phyloP scores from a whole-genome alignment of 352 stramenopile species.

The Pythium chondricola region DNA sequence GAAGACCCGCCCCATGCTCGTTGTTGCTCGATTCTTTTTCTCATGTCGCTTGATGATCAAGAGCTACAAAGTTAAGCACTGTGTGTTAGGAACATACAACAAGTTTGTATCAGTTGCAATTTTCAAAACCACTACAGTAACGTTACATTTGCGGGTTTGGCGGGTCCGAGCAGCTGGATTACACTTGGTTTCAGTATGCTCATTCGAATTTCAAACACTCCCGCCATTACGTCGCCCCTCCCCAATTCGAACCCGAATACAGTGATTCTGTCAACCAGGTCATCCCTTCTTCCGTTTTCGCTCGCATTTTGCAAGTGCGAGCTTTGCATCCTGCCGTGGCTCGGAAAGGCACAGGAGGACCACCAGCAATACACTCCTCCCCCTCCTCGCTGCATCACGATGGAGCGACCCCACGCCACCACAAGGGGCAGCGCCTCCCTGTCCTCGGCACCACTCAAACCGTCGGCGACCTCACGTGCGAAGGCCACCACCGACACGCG shows the following conservation, averaged over 20 bases:
- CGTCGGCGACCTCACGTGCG: not conserved
- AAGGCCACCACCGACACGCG: slow-evolving; percentile 24
- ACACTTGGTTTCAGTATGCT: slow-evolving; percentile 32
- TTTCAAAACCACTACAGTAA: not conserved
- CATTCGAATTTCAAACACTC: slow-evolving; percentile 31
- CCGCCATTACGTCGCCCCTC: slow-evolving; percentile 18
- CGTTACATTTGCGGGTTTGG: not conserved
- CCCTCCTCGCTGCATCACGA: not conserved
- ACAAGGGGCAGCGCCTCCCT: not conserved
- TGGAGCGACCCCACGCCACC: slow-evolving; percentile 1
- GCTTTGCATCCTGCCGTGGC: slow-evolving; percentile 2
- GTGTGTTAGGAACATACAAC: not conserved
- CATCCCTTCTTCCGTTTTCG: slow-evolving; percentile 25
- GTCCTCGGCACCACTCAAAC: not conserved
- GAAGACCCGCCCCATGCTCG: slow-evolving; percentile 69
- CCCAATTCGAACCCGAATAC: not conserved
- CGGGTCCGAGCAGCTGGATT: slow-evolving; percentile 2
- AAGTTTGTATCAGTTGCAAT: not conserved
- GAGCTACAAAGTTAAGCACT: not conserved
- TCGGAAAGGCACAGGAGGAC: slow-evolving; percentile 1
- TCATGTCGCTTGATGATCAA: slow-evolving; percentile 21
- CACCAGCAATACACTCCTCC: not conserved
- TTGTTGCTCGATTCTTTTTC: not conserved
- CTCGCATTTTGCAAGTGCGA: slow-evolving; percentile 17
- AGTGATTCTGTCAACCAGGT: slow-evolving; percentile 3